Percentiles rank a stretch among this genome's conserved stretches.
Conservation (phyloP, 106 monocot genomes). For the Dioscorea alata region DNA sequence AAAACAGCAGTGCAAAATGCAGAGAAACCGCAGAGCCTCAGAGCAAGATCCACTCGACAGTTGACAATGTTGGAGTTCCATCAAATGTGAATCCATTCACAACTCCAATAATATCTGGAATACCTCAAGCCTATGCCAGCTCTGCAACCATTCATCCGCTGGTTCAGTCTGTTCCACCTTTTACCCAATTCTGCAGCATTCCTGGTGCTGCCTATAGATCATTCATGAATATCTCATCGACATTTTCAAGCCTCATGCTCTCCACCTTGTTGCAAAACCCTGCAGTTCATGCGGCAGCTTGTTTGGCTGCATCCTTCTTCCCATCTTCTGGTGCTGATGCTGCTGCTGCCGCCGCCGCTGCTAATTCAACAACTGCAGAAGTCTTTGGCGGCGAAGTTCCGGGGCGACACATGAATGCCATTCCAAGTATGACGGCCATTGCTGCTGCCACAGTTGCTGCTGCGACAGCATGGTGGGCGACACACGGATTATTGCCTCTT, state of each 20-base stretch:
- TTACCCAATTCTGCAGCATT: conserved; percentile 21
- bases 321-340: conserved; percentile 27
- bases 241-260: conserved; percentile 59
- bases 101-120: conserved; percentile 18
- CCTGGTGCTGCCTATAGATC: conserved; percentile 45
- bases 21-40: conserved; percentile 3
- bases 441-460: conserved; percentile 86
- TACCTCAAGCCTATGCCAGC: conserved; percentile 11
- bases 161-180: conserved; percentile 31
- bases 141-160: conserved; percentile 22
- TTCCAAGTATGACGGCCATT: conserved; percentile 51
- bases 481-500: conserved; percentile 61
- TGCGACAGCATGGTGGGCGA: conserved; percentile 91
- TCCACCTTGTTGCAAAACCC: conserved; percentile 78
- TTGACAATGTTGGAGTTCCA: conserved; percentile 12
- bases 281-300: conserved; percentile 73
- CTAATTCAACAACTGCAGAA: conserved; percentile 11
- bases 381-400: conserved; percentile 10
- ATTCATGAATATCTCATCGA: conserved; percentile 47
- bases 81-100: conserved; percentile 11
- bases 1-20: neutral
- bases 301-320: conserved; percentile 74
- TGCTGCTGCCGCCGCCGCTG: conserved; percentile 10
- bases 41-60: neutral
- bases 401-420: conserved; percentile 11